A percentile compares a stretch with the other conserved stretches of the same genome.
Conservation (phyloP, 2,329 filamentous ascomycete species). For the Cryoendolithus antarcticus region DNA sequence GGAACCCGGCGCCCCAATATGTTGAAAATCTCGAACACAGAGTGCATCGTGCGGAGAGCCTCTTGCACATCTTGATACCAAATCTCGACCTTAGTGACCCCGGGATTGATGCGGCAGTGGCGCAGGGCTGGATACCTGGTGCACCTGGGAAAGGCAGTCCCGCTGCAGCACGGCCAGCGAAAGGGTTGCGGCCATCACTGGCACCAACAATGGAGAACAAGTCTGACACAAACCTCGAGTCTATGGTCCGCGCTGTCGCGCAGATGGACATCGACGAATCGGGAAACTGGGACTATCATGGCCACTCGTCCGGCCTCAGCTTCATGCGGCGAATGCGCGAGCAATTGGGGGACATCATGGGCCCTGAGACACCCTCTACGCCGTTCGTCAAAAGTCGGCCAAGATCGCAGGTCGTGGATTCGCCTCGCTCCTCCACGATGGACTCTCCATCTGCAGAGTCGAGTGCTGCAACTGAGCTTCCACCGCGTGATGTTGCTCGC, state of each 20-base stretch:
- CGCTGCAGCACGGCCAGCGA: slow-evolving; percentile 11
- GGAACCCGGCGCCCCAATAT: slow-evolving; percentile 85
- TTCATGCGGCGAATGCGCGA: slow-evolving; percentile 81
- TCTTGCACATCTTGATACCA: slow-evolving; percentile 69
- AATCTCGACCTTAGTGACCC: slow-evolving; percentile 78
- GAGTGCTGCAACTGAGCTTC: slow-evolving; percentile 50
- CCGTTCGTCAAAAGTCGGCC: slow-evolving; percentile 45
- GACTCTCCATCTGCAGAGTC: slow-evolving; percentile 41
- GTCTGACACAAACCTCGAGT: slow-evolving; percentile 62
- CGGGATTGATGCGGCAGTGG: slow-evolving; percentile 60
- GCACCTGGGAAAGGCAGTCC: slow-evolving; percentile 20
- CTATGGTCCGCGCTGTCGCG: slow-evolving; percentile 89
- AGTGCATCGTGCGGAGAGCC: slow-evolving; percentile 67
- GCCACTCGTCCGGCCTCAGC: slow-evolving; percentile 79
- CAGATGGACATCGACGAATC: slow-evolving; percentile 83
- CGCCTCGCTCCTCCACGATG: slow-evolving; percentile 41
- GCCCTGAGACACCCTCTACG: slow-evolving; percentile 45
- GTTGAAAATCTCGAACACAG: slow-evolving; percentile 78
- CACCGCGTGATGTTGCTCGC: slow-evolving; percentile 46
- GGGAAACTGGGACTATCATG: slow-evolving; percentile 90
- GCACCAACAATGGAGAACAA: slow-evolving; percentile 33
- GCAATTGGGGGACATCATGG: slow-evolving; percentile 68
- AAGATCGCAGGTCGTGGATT: slow-evolving; percentile 52
- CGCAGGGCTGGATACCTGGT: slow-evolving; percentile 27
- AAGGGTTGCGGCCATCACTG: slow-evolving; percentile 11